Evolutionary conservation across 2,329 filamentous ascomycete genomes (phyloP).

Genomic region (Ceratocystis ficicola): DNA sequence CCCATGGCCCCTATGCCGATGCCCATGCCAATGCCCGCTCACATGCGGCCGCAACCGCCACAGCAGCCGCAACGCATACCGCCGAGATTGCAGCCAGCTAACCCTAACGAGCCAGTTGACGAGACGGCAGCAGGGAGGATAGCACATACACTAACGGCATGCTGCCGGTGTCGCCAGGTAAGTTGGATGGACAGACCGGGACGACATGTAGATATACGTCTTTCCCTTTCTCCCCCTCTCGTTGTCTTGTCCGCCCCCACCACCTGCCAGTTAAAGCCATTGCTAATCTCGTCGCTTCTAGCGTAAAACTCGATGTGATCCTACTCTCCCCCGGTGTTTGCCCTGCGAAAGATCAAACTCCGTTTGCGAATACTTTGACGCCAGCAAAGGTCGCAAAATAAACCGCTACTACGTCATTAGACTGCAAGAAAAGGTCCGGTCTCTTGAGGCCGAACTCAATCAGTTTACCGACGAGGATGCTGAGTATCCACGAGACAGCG

Average conservation of each 20-base stretch:
- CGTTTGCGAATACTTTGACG: conserved; percentile 90
- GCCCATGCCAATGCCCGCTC: conserved; percentile 17
- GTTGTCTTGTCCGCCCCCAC: neutral
- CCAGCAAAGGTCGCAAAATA: conserved; percentile 71
- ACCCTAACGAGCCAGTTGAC: conserved; percentile 23
- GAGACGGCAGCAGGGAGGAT: conserved; percentile 42
- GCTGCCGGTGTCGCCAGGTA: conserved; percentile 67
- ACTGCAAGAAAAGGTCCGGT: conserved; percentile 73
- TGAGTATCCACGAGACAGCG: conserved; percentile 55
- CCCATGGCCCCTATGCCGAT: conserved; percentile 19
- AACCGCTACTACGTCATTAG: conserved; percentile 85
- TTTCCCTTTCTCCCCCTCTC: too few relatives aligned
- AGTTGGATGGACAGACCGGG: neutral
- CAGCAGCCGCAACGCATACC: conserved; percentile 17
- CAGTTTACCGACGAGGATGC: conserved; percentile 67
- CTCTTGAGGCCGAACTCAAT: conserved; percentile 68
- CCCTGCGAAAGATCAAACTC: conserved; percentile 88
- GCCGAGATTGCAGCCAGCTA: conserved; percentile 20
- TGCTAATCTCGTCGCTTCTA: conserved; percentile 30
- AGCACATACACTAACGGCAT: conserved; percentile 68
- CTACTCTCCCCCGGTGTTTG: conserved; percentile 76
- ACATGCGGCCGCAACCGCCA: conserved; percentile 10
- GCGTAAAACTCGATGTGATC: conserved; percentile 95
- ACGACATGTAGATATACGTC: too few relatives aligned
- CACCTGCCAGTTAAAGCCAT: neutral